phyloP scores from a whole-genome alignment of 352 stramenopile species.

The Globisporangium recalcitrans region DNA sequence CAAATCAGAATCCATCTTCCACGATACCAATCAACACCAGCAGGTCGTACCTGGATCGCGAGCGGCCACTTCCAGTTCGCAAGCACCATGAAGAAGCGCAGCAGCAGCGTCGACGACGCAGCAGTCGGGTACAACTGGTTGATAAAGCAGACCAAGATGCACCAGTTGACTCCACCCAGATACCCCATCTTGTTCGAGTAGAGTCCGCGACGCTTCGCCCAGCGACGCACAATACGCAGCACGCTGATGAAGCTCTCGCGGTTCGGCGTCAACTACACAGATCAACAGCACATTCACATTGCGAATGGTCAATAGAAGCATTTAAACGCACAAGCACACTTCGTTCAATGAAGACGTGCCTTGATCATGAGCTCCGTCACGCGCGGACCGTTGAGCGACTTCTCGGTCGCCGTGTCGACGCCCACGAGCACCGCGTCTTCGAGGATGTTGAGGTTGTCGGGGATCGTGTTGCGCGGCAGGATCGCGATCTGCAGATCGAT shows the following conservation, averaged over 20 bases:
- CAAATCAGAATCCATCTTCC: slow-evolving; percentile 8
- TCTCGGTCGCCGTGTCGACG: slow-evolving; percentile 84
- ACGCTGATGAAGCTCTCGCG: slow-evolving; percentile 86
- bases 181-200: slow-evolving; percentile 99
- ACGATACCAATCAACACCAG: slow-evolving; percentile 1
- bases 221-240: slow-evolving; percentile 82
- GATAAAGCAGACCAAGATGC: slow-evolving; percentile 97
- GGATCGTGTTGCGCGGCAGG: slow-evolving; percentile 88
- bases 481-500: slow-evolving; percentile 98
- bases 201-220: slow-evolving; percentile 90
- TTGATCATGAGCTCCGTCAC: slow-evolving; percentile 92
- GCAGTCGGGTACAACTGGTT: slow-evolving; percentile 89
- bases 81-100: slow-evolving; percentile 90
- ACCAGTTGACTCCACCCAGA: slow-evolving; percentile 98
- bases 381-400: slow-evolving; percentile 86
- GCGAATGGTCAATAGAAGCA: too few species aligned
- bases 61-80: slow-evolving; percentile 89
- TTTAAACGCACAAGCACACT: neutral
- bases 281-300: slow-evolving; percentile 1
- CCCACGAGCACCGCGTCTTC: slow-evolving; percentile 86
- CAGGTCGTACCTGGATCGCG: slow-evolving; percentile 70
- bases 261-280: slow-evolving; percentile 63
- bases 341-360: slow-evolving; percentile 19
- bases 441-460: slow-evolving; percentile 87
- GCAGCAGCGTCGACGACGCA: slow-evolving; percentile 73